Evolutionary conservation across 345 rosid genomes (phyloP).

Genomic region (Eucalyptus sp.): DNA sequence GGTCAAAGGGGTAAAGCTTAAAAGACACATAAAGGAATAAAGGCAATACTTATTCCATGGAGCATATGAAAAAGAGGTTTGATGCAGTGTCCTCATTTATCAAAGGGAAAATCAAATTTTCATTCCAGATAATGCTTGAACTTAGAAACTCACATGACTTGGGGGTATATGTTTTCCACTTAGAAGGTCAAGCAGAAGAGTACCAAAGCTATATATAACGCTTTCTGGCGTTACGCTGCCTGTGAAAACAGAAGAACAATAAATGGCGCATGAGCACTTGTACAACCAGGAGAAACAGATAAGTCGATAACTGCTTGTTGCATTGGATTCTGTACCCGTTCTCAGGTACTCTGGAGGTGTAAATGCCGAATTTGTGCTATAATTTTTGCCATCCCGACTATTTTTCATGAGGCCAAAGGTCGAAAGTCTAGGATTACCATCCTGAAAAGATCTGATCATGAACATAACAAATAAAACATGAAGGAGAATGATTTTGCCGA

Average conservation of each 20-base stretch:
- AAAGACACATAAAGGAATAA: neutral
- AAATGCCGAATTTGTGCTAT: conserved; percentile 87
- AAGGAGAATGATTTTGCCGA: neutral
- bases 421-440: conserved; percentile 86
- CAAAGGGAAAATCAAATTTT: neutral
- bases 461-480: neutral
- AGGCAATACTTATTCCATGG: neutral
- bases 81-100: neutral
- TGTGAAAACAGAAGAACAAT: conserved; percentile 1
- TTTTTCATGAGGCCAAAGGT: conserved; percentile 94
- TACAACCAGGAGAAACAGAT: neutral
- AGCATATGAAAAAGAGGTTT: neutral
- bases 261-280: neutral
- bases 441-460: conserved; percentile 26
- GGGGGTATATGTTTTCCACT: conserved; percentile 98
- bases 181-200: conserved; percentile 90
- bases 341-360: conserved; percentile 97
- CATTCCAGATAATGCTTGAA: neutral
- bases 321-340: conserved; percentile 39
- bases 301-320: neutral
- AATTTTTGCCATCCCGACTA: conserved; percentile 93
- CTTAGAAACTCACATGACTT: conserved; percentile 55
- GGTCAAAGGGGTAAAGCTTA: neutral
- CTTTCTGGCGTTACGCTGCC: conserved; percentile 94
- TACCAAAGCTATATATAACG: conserved; percentile 94